A percentile compares a stretch with the other conserved stretches of the same genome.
Evolutionary conservation across 1,284 basidiomycete genomes (phyloP).

Genomic region (Ganoderma multipileum): DNA sequence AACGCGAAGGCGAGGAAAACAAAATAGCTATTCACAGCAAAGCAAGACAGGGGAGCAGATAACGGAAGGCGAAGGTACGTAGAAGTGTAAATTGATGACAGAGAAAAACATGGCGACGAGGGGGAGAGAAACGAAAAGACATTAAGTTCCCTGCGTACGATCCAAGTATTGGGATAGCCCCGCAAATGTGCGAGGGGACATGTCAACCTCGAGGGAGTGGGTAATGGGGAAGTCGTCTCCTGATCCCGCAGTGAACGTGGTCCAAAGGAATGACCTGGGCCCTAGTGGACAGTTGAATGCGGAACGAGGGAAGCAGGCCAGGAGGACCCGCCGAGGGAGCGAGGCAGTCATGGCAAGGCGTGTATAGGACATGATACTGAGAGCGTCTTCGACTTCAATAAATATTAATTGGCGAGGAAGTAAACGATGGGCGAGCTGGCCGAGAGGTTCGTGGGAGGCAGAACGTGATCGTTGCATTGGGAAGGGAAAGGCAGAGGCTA

Average conservation of each 20-base stretch:
- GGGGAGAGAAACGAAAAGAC: not conserved
- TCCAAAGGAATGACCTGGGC: not conserved
- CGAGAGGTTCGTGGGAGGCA: conserved; percentile 6
- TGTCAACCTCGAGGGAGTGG: not conserved
- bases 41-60: conserved; percentile 22
- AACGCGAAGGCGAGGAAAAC: conserved; percentile 9
- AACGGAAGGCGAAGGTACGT: not conserved
- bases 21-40: conserved; percentile 29
- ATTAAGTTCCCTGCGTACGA: not conserved
- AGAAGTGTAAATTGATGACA: not conserved
- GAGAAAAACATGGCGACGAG: conserved; percentile 7
- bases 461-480: conserved; percentile 3
- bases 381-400: conserved; percentile 20
- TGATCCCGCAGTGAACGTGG: not conserved
- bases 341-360: conserved; percentile 20
- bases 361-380: conserved; percentile 24
- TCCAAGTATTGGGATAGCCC: not conserved
- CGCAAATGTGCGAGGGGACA: not conserved
- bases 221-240: not conserved
- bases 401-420: conserved; percentile 16
- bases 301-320: not conserved
- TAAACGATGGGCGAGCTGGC: conserved; percentile 1
- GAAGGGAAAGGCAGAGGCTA: conserved; percentile 18
- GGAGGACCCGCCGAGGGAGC: not conserved
- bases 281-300: not conserved